Evolutionary conservation across 2,329 filamentous ascomycete species (phyloP), one percentile per base, ranked within the genome.

Genomic region (Trichoderma sp.): DNA sequence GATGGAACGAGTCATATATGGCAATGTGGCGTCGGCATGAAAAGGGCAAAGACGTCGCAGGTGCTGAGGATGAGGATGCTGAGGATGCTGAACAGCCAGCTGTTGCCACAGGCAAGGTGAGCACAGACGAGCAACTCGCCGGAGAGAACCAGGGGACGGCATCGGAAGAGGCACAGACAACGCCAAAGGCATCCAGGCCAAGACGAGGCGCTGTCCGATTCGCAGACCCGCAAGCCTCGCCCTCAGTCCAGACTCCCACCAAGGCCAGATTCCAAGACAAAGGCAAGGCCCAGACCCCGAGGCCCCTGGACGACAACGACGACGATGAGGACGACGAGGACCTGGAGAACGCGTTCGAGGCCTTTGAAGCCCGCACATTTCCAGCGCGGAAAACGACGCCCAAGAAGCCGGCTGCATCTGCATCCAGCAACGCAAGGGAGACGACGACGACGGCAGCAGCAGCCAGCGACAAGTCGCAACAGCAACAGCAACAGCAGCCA

Each of bases 1-100:
- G 89, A 2, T 89, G 87, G 87, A 86, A 88, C 76, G 84, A 85
- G 41, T 80, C 82, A 2, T 86, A 87, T 69, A 79, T 79, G 4
- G 78, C 73, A 1, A 72, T 83, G 67, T 77, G 77, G 74, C 56
- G 75, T 29, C 60, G 27, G 9, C 74, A 79, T 33, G 76, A 75
- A 18, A 77, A 62, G 71, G 27, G 76, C 60, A 18, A 67, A 77
- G 7, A 71, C 60, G 0, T 35, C 62, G 24, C 41, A 7, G 38
- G 16, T 41, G 38, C 41, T 9, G 16, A 45, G 41, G 38, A 41
- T 18, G 16, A 18, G 16, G 41, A 45, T 41, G 38, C 38, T 45
- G 38, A 18, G 16, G 38, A 45, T 45, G 18, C 41, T 45, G 0
- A 35, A 71, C 29, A 50, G 74, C 12, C 53, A 56, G 4, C 62